phyloP scores from a whole-genome alignment of 2,329 filamentous ascomycete genomes.

The Ascochyta pisi region DNA sequence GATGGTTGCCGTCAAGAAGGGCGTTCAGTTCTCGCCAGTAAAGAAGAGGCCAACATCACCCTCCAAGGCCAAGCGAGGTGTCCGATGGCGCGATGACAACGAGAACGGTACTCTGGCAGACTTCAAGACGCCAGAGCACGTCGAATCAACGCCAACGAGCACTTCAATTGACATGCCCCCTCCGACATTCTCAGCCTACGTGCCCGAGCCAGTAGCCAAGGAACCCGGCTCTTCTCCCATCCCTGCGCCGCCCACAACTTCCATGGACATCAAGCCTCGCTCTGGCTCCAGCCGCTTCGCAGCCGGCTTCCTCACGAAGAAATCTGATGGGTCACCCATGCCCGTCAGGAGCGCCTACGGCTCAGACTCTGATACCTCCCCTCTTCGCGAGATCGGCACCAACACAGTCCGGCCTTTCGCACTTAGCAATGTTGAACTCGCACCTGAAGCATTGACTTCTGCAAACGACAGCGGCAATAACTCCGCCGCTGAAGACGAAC shows the following conservation, averaged over 20 bases:
- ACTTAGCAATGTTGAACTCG: constrained; percentile 59
- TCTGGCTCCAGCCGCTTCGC: constrained; percentile 75
- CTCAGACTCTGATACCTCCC: constrained; percentile 62
- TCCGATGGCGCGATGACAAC: constrained; percentile 92
- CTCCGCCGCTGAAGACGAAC: constrained; percentile 57
- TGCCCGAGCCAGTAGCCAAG: constrained; percentile 32
- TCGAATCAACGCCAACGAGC: constrained; percentile 63
- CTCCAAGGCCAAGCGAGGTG: constrained; percentile 70
- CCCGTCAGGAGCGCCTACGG: constrained; percentile 64
- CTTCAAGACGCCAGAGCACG: constrained; percentile 85
- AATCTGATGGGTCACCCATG: constrained; percentile 67
- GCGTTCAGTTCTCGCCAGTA: constrained; percentile 80
- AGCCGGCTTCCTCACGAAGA: constrained; percentile 81
- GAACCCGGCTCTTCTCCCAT: constrained; percentile 62
- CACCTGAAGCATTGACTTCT: constrained; percentile 32
- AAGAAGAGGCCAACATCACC: constrained; percentile 70
- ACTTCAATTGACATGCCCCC: constrained; percentile 61
- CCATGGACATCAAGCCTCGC: constrained; percentile 63
- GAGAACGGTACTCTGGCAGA: constrained; percentile 86
- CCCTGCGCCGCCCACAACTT: constrained; percentile 63
- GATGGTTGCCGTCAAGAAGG: constrained; percentile 68
- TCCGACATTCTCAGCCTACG: constrained; percentile 58
- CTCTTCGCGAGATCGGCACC: constrained; percentile 54
- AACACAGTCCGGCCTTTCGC: constrained; percentile 58
- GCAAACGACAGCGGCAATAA: constrained; percentile 45